Conservation (phyloP, 306 rosid species). For the Astragalus glycyphyllos region DNA sequence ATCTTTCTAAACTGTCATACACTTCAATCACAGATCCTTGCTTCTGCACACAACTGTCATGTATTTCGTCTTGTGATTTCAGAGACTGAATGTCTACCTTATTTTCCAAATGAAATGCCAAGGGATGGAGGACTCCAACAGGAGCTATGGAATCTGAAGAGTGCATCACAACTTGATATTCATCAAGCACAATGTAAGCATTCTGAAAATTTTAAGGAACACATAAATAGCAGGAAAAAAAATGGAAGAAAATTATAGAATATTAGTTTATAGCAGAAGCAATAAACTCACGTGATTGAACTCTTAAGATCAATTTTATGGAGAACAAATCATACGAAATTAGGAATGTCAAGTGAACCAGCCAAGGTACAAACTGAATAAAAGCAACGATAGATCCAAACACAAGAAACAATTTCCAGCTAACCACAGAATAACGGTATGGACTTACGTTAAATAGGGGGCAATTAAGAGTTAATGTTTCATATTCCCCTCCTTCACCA, state of each 20-base stretch:
- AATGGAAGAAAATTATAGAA: conserved; percentile 25
- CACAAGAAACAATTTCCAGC: background rate
- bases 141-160: conserved; percentile 92
- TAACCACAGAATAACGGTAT: conserved; percentile 14
- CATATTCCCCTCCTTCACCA: conserved; percentile 99
- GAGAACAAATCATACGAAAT: conserved; percentile 20
- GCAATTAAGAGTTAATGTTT: conserved; percentile 93
- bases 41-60: conserved; percentile 46
- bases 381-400: conserved; percentile 24
- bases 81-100: conserved; percentile 54
- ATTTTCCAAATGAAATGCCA: conserved; percentile 83
- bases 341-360: background rate
- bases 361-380: conserved; percentile 1
- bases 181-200: conserved; percentile 81
- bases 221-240: conserved; percentile 30
- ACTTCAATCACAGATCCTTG: conserved; percentile 72
- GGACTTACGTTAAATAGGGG: conserved; percentile 84
- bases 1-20: conserved; percentile 50
- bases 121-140: conserved; percentile 87
- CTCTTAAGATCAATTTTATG: conserved; percentile 23
- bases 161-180: conserved; percentile 79
- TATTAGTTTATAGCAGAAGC: conserved; percentile 1
- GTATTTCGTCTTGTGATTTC: conserved; percentile 47
- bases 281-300: conserved; percentile 31
- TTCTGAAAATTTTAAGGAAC: conserved; percentile 58